Base-by-base conservation (phyloP, 257 asterid species). In the Penstemon davidsonii region DNA sequence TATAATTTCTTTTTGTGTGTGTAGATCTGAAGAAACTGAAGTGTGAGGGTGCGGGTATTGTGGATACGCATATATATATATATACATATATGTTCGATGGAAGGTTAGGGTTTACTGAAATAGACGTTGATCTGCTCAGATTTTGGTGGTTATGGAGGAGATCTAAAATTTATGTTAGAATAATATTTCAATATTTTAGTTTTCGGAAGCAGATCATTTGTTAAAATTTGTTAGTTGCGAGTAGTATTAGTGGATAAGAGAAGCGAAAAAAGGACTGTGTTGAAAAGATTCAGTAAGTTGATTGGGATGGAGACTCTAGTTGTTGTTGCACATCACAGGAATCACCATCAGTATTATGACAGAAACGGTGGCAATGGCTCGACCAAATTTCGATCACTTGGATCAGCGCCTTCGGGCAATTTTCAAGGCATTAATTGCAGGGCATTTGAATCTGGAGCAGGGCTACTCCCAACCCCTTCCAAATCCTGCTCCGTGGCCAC, bases 11-110 rank as follows among this genome's bases (percentile, higher is more conserved):
- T 41, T 64, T 71, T 13, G 36, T 64, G 70, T 41, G 58, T 74
- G 73, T 84, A 87, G 96, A 89, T 89, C 96, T 83, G 86, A 74
- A 79, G 86, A 68, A 79, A 79, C 85, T 62, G 68, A 72, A 73
- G 79, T 55, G 81, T 62, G 74, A 62, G 67, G 60, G 4, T 18
- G 58, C 68, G 78, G 72, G 76, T 64, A 46, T 70, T 69, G 81
- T 77, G 64, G 78, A 63, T 55, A 33, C 53, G 18, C 64, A 53
- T 45, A 52, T 33, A 15, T 45, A 52, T 33, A 15, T 15, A 37
- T 60, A 5, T 25, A 18, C 60, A 40, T 79, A 73, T 70, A 63
- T 80, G 86, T 58, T 75, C 69, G 64, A 45, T 66, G 37, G n/a
- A 37, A 74, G 78, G 76, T 58, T 52, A 41, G 77, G 83, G 42